Evolutionary conservation across 176 grass and related monocot genomes (phyloP).

Genomic region (Tillandsia fasciculata): DNA sequence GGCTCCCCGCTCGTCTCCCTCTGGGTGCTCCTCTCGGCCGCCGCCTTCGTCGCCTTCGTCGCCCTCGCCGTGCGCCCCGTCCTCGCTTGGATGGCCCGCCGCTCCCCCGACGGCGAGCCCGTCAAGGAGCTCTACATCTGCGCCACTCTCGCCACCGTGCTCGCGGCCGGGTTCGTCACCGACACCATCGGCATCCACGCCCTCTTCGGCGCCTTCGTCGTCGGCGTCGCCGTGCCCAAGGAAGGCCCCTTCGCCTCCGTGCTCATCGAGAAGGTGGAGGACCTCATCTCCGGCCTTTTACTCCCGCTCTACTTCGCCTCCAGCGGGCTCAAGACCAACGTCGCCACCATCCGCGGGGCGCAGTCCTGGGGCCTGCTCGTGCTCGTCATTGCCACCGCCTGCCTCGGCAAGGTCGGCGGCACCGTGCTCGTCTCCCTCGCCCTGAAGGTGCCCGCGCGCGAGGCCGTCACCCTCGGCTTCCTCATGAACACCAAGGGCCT

Average conservation of each 20-base stretch:
- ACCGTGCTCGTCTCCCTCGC: slow-evolving; percentile 24
- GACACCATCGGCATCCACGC: slow-evolving; percentile 30
- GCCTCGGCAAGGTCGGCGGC: slow-evolving; percentile 27
- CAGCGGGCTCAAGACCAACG: slow-evolving; percentile 30
- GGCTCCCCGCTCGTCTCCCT: slow-evolving; percentile 23
- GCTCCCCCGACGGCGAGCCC: slow-evolving; percentile 25
- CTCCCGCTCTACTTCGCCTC: slow-evolving; percentile 33
- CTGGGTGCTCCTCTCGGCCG: slow-evolving; percentile 22
- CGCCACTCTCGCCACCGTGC: slow-evolving; percentile 23
- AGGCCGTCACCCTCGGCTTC: slow-evolving; percentile 28
- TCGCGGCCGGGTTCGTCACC: slow-evolving; percentile 18
- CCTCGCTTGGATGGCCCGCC: slow-evolving; percentile 22
- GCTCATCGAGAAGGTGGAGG: slow-evolving; percentile 30
- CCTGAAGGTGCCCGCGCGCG: slow-evolving; percentile 17
- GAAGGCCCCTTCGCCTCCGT: slow-evolving; percentile 26
- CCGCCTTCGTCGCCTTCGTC: slow-evolving; percentile 17
- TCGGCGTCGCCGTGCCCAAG: slow-evolving; percentile 23
- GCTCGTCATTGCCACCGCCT: slow-evolving; percentile 25
- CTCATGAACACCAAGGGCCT: slow-evolving; percentile 45
- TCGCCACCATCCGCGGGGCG: slow-evolving; percentile 14
- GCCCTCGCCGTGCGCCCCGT: slow-evolving; percentile 14
- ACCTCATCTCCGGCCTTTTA: slow-evolving; percentile 26
- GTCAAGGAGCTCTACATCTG: slow-evolving; percentile 31
- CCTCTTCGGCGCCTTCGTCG: slow-evolving; percentile 26
- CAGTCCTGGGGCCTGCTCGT: slow-evolving; percentile 24